Conservation (phyloP, 129 eudicot genomes). For the Tagetes patula region DNA sequence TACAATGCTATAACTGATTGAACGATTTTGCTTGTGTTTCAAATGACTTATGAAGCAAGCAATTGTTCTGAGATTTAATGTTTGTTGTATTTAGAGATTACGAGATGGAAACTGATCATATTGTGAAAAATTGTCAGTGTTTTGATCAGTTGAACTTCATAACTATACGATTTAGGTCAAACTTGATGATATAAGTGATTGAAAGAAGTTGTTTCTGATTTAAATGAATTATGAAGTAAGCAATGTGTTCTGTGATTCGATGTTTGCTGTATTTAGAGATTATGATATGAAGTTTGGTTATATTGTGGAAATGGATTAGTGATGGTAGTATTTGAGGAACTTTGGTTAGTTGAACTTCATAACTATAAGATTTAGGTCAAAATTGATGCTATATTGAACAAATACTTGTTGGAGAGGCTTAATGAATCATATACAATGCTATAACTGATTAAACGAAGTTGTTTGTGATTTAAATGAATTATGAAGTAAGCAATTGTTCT, state of each 20-base stretch:
- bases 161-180: conserved; percentile 21
- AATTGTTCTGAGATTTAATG: conserved; percentile 9
- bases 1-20: not conserved
- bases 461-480: not conserved
- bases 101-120: conserved; percentile 10
- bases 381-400: conserved; percentile 5
- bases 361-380: conserved; percentile 21
- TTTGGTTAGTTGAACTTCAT: conserved; percentile 27
- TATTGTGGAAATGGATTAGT: conserved; percentile 5
- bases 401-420: conserved; percentile 15
- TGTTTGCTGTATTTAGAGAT: conserved; percentile 5
- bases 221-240: conserved; percentile 3
- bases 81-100: conserved; percentile 9
- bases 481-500: conserved; percentile 9
- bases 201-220: not conserved
- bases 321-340: conserved; percentile 22
- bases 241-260: not conserved
- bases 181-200: not conserved
- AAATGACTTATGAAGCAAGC: not conserved
- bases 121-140: not conserved
- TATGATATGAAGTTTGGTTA: not conserved
- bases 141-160: conserved; percentile 28
- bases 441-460: not conserved
- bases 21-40: conserved; percentile 3
- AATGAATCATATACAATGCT: not conserved